Evolutionary conservation across 106 monocot species (phyloP), one percentile per base, ranked within the genome.

Genomic region (Xerophyta viscosa): DNA sequence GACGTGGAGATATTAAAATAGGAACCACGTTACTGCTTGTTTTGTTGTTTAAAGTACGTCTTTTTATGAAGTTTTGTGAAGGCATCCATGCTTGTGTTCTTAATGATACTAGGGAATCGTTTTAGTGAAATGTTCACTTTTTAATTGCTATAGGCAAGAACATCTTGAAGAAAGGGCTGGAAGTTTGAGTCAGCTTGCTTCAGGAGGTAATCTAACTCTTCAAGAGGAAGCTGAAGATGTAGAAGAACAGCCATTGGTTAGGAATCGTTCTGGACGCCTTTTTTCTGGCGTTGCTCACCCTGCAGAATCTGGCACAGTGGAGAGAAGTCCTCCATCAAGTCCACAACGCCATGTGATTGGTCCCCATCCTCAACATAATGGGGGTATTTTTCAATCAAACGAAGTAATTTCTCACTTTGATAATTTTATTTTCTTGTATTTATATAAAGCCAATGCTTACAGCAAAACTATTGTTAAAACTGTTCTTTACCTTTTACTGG

Each of bases 221-320:
- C 64, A 77, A 41, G 87, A 81, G 41, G 87, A 83, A 50, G 66
- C 18, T 70, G 91, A 81, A 58, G 88, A 94, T 70, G 50, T 60
- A n/a, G 84, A 76, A 23, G 78, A 78, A 47, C 58, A 79, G 29
- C 79, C 73, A 30, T 37, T 85, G 49, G 58, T 88, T 14, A 66
- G 65, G 22, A 66, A 70, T 17, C 69, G 55, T 24, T 69, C 88
- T 20, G 66, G 64, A 33, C 60, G 36, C 9, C 0, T 54, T 26
- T n/a, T 67, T 56, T 66, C 73, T 48, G 60, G 46, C 65, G 63
- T 55, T 61, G 48, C 9, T 30, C 47, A 66, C 26, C 48, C 64
- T 29, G 46, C 53, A 36, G 67, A 74, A 62, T 42, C 59, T 57
- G 66, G 51, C 54, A 50, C 69, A 41, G 48, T 64, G 37, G 50